phyloP scores from a whole-genome alignment of 495 filamentous ascomycete genomes.

The Massariosphaeria phaeospora region DNA sequence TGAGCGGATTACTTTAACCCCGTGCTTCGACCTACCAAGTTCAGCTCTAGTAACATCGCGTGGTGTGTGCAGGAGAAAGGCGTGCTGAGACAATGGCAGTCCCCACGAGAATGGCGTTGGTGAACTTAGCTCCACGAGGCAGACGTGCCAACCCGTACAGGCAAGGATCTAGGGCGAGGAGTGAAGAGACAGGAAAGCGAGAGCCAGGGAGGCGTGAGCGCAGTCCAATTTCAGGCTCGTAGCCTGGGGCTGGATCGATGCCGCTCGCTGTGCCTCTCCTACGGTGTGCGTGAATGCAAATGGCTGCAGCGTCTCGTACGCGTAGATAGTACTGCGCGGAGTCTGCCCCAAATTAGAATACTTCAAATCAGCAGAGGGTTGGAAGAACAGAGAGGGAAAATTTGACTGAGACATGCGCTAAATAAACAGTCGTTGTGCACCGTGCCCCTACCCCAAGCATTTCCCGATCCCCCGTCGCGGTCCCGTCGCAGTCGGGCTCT shows the following conservation, averaged over 20 bases:
- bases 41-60: background rate
- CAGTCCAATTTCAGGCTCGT: background rate
- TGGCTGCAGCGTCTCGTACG: background rate
- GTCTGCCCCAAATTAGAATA: background rate
- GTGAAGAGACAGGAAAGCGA: constrained; percentile 1
- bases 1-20: no score
- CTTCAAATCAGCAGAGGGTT: background rate
- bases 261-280: background rate
- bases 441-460: background rate
- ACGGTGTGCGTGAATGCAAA: background rate
- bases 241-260: background rate
- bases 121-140: background rate
- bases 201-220: background rate
- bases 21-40: no score
- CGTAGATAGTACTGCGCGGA: background rate
- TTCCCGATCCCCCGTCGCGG: no score
- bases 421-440: background rate
- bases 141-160: background rate
- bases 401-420: background rate
- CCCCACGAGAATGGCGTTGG: background rate
- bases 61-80: background rate
- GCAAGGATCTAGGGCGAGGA: background rate
- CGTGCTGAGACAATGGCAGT: background rate
- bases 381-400: background rate
- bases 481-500: background rate